Base-by-base conservation (phyloP, 1,284 basidiomycete genomes). In the Irpex sp. region DNA sequence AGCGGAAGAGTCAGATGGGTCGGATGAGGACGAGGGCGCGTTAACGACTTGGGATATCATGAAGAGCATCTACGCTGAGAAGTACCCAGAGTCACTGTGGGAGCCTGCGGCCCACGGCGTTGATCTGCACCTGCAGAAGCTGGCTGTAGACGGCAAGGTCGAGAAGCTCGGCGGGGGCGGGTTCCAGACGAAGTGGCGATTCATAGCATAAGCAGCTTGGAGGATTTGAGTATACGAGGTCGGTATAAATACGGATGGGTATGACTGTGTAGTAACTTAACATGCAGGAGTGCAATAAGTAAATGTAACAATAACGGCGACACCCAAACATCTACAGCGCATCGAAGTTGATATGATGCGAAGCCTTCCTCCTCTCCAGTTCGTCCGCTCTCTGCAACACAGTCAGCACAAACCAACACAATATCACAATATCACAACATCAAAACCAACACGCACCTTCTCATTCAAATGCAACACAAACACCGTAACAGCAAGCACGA, bases 301-400 rank as follows among this genome's bases (percentile, higher is more conserved):
- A 23, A 51, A 23, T 18, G 14, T 23, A 18, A 19, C 48, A 51
- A 51, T 18, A 51, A 16, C 5, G 28, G 14, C n/a, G 5, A 4
- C 14, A 23, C 18, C 19, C 8, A 18, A 21, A 18, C 9, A 63
- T 64, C 39, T 75, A 97, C 71, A 97, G 76, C 10, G 96, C 96
- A 73, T 96, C 94, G 74, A 98, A 98, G 70, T 98, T 98, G 75
- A 98, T 97, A 68, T 94, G 91, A 75, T 97, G 94, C 56, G 95
- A 90, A 33, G 88, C 87, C 65, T 90, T 81, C 69, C 93, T 82
- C 64, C 94, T 75, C 75, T 98, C 96, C 69, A 90, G 74, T 75
- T 98, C 95, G 72, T 98, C 96, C 72, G 96, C 95, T 64, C 91
- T 82, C 91, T 94, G 71, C 35, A 68, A 63, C 9, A 57, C 19